These are phyloP conservation scores for Alternaria viburni DNA, from an alignment of 2,329 filamentous ascomycete genomes.

Conservation along the genomic window DNA sequence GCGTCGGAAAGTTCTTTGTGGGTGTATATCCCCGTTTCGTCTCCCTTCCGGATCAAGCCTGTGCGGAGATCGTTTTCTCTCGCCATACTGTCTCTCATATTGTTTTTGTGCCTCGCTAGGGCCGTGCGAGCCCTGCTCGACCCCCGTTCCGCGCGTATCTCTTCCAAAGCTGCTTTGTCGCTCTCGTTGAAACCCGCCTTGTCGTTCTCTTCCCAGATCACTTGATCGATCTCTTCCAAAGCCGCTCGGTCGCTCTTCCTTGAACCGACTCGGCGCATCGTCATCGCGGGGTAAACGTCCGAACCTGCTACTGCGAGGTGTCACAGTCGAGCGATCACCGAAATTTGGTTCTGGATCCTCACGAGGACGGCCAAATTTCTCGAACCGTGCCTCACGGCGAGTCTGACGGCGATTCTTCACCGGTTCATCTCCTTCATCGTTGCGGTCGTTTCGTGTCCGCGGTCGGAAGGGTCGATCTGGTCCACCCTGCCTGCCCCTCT, in stretches of 20 bases:
- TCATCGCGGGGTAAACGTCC: conserved; percentile 7
- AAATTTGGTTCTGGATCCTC: not conserved
- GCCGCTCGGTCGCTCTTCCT: not conserved
- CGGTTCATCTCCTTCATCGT: not conserved
- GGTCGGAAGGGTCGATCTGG: conserved; percentile 15
- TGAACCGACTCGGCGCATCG: conserved; percentile 1
- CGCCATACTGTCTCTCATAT: not conserved
- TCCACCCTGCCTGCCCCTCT: conserved; percentile 30
- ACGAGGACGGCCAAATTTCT: conserved; percentile 13
- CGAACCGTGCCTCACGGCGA: conserved; percentile 5
- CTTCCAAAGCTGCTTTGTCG: not conserved
- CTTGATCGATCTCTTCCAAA: not conserved
- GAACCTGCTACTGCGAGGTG: conserved; percentile 9
- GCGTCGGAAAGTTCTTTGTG: not conserved
- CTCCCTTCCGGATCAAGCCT: not conserved
- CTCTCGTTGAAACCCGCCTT: not conserved
- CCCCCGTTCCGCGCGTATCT: not conserved
- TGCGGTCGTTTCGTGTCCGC: conserved; percentile 8
- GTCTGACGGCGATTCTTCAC: conserved; percentile 3
- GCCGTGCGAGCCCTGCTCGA: not conserved
- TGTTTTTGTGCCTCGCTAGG: not conserved
- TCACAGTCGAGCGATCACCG: not conserved
- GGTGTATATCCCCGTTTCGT: not conserved
- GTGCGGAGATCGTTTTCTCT: not conserved
- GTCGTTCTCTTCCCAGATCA: not conserved